Evolutionary conservation across 768 basidiomycete genomes (phyloP).

Genomic region (Suillus occidentalis): DNA sequence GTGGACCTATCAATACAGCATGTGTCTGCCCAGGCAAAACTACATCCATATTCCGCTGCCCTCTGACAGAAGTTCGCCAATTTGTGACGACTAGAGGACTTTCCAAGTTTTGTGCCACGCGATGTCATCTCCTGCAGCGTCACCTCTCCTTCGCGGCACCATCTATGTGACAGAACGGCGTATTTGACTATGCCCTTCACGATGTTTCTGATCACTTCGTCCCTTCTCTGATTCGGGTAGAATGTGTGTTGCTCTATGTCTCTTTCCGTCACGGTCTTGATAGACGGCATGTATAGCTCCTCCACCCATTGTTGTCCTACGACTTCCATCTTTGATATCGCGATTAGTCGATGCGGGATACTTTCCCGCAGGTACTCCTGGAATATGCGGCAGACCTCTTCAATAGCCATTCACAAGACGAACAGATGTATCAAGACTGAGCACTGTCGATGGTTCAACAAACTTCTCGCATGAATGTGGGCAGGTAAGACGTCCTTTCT

Average conservation of each 20-base stretch:
- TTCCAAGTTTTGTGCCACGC: background rate
- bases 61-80: conserved; percentile 11
- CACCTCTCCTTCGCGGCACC: conserved; percentile 9
- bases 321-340: conserved; percentile 15
- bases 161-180: conserved; percentile 19
- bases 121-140: conserved; percentile 11
- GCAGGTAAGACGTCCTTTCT: background rate
- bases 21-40: conserved; percentile 22
- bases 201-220: conserved; percentile 21
- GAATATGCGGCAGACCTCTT: conserved; percentile 19
- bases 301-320: conserved; percentile 11
- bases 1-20: conserved; percentile 13
- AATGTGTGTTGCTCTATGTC: conserved; percentile 23
- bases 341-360: conserved; percentile 20
- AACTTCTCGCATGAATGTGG: background rate
- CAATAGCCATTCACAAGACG: conserved; percentile 12
- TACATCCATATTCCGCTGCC: conserved; percentile 18
- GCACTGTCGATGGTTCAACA: background rate
- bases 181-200: conserved; percentile 24
- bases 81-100: conserved; percentile 16
- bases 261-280: conserved; percentile 19
- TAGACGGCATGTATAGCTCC: conserved; percentile 6
- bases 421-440: background rate
- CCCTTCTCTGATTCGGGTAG: conserved; percentile 23
- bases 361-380: conserved; percentile 11